phyloP scores from a whole-genome alignment of 2,329 filamentous ascomycete genomes.

The Nemania abortiva region DNA sequence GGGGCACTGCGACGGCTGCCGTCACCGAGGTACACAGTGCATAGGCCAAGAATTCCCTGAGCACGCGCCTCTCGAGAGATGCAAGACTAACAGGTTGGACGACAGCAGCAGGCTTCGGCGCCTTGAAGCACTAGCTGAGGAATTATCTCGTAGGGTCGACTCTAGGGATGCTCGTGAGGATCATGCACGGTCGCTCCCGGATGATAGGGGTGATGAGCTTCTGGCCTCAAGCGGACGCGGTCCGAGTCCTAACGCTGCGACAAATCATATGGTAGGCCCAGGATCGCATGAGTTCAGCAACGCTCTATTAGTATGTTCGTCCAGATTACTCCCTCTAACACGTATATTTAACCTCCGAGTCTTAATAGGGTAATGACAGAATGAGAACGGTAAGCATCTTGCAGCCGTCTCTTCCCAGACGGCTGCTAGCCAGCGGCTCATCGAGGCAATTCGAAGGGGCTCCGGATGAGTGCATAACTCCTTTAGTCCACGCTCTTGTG shows the following conservation, averaged over 20 bases:
- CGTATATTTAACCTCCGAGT: neutral
- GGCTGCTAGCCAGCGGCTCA: neutral
- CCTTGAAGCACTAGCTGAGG: conserved; percentile 31
- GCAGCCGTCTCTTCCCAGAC: conserved; percentile 14
- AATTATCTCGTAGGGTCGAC: conserved; percentile 19
- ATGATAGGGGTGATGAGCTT: conserved; percentile 4
- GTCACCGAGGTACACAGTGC: conserved; percentile 30
- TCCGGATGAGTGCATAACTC: conserved; percentile 10
- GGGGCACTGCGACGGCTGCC: conserved; percentile 32
- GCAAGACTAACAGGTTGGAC: conserved; percentile 10
- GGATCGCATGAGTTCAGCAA: neutral
- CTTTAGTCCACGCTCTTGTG: conserved; percentile 29
- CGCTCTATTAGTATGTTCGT: conserved; percentile 7
- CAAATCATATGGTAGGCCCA: neutral
- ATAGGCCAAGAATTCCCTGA: conserved; percentile 33
- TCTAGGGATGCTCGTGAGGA: neutral
- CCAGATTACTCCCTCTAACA: neutral
- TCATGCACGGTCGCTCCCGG: neutral
- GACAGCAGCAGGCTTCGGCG: conserved; percentile 24
- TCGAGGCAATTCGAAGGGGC: conserved; percentile 17
- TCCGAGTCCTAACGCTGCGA: neutral
- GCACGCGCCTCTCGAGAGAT: neutral
- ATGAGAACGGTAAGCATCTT: conserved; percentile 1
- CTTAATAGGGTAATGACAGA: conserved; percentile 3
- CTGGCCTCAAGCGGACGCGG: neutral